phyloP scores from a whole-genome alignment of 495 filamentous ascomycete species.

The Astrothelium subdiscretum region DNA sequence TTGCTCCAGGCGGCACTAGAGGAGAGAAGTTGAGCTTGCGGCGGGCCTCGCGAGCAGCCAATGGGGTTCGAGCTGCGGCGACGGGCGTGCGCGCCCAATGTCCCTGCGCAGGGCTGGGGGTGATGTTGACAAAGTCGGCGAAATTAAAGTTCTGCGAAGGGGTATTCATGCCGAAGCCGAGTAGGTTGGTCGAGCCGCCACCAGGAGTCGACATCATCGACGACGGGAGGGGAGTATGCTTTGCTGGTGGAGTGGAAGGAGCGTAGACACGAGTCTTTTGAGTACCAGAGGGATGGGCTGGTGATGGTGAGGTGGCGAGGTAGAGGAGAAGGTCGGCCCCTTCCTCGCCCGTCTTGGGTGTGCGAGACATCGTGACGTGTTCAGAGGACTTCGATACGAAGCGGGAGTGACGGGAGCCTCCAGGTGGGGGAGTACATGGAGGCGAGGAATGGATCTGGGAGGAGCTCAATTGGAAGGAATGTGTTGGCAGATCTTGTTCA shows the following conservation, averaged over 20 bases:
- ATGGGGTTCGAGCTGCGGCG: constrained; percentile 44
- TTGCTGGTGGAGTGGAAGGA: constrained; percentile 80
- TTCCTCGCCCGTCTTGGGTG: constrained; percentile 50
- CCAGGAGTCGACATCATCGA: constrained; percentile 87
- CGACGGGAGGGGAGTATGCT: constrained; percentile 62
- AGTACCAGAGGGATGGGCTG: constrained; percentile 40
- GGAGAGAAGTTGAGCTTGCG: constrained; percentile 58
- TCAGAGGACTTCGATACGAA: constrained; percentile 23
- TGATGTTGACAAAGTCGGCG: constrained; percentile 93
- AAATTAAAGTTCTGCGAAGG: constrained; percentile 75
- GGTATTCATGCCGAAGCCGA: constrained; percentile 46
- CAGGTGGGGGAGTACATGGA: constrained; percentile 65
- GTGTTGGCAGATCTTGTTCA: constrained; percentile 61
- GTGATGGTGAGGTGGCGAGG: constrained; percentile 84
- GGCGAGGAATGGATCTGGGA: constrained; percentile 59
- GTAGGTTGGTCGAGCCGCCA: constrained; percentile 46
- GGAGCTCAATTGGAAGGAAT: constrained; percentile 51
- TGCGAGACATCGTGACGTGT: constrained; percentile 23
- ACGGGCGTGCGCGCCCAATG: constrained; percentile 45
- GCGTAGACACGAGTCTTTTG: constrained; percentile 45
- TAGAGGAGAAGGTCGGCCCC: constrained; percentile 87
- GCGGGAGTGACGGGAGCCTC: constrained; percentile 13
- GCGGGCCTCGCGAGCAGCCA: constrained; percentile 43
- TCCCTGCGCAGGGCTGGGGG: constrained; percentile 85
- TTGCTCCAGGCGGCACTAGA: constrained; percentile 38